A percentile compares a stretch with the other conserved stretches of the same genome.
Conservation (phyloP, 1,139 yeast genomes). For the Geotrichum macrosporum region DNA sequence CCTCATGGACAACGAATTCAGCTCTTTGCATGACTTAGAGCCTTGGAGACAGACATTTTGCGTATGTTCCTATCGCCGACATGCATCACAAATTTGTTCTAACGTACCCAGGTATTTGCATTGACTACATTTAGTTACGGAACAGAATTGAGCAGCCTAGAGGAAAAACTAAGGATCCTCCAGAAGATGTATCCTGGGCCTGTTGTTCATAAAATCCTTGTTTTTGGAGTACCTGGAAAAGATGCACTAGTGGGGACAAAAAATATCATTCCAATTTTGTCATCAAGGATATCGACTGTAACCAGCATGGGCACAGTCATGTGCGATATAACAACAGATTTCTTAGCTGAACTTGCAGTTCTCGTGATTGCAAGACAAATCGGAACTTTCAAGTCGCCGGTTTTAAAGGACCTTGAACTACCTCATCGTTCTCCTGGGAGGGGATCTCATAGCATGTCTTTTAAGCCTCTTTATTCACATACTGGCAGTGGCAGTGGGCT, state of each 20-base stretch:
- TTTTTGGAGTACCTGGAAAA: slow-evolving; percentile 51
- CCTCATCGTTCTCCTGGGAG: slow-evolving; percentile 12
- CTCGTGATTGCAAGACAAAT: slow-evolving; percentile 47
- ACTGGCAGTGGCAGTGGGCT: slow-evolving; percentile 15
- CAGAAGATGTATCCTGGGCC: slow-evolving; percentile 52
- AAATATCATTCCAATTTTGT: slow-evolving; percentile 33
- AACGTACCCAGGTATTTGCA: slow-evolving; percentile 49
- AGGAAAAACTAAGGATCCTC: slow-evolving; percentile 38
- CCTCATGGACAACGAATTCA: slow-evolving; percentile 52
- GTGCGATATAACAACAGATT: slow-evolving; percentile 65
- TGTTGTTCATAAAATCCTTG: slow-evolving; percentile 58
- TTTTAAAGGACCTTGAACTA: slow-evolving; percentile 32
- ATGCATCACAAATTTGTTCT: not conserved
- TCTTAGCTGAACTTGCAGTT: slow-evolving; percentile 58
- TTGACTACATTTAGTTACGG: slow-evolving; percentile 46
- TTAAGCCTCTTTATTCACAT: slow-evolving; percentile 13
- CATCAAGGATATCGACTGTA: slow-evolving; percentile 31
- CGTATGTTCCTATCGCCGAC: slow-evolving; percentile 12
- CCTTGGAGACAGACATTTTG: slow-evolving; percentile 62
- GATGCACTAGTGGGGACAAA: slow-evolving; percentile 31
- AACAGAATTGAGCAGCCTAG: slow-evolving; percentile 34
- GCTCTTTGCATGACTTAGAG: slow-evolving; percentile 79
- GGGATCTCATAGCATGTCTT: slow-evolving; percentile 12
- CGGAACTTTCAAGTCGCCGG: slow-evolving; percentile 38
- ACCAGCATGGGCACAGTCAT: slow-evolving; percentile 61